These are phyloP conservation scores for Hanseniaspora pseudoguilliermondii DNA, from an alignment of 805 yeast genomes.

Conservation along the genomic window DNA sequence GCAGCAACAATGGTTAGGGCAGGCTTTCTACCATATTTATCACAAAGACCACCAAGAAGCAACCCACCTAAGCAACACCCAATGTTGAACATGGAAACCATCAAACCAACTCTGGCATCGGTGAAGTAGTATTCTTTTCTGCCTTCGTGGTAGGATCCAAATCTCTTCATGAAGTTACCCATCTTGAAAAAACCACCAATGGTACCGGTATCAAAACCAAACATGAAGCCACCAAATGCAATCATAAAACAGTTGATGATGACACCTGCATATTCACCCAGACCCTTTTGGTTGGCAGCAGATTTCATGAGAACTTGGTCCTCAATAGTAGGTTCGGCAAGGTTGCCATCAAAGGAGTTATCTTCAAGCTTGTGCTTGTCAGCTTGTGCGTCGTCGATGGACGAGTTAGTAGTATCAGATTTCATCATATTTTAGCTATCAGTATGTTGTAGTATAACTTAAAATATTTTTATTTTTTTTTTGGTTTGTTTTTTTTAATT, in stretches of 20 bases:
- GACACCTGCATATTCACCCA: conserved; percentile 27
- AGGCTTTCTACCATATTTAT: conserved; percentile 50
- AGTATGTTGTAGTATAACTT: neutral
- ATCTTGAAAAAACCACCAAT: conserved; percentile 58
- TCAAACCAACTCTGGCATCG: conserved; percentile 43
- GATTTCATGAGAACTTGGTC: neutral
- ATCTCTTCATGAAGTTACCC: conserved; percentile 44
- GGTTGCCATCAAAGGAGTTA: neutral
- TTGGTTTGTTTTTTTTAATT: no score
- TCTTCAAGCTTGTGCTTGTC: neutral
- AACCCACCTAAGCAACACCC: conserved; percentile 69
- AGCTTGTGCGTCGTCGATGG: neutral
- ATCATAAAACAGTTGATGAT: conserved; percentile 23
- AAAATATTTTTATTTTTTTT: neutral
- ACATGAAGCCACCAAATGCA: conserved; percentile 39
- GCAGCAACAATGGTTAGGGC: conserved; percentile 51
- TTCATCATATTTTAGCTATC: neutral
- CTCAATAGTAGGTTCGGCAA: neutral
- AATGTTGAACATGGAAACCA: conserved; percentile 52
- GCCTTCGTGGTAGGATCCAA: conserved; percentile 35
- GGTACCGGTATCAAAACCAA: conserved; percentile 71
- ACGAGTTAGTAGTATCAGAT: neutral
- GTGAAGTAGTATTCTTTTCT: conserved; percentile 31
- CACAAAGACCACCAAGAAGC: conserved; percentile 45
- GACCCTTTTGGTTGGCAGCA: conserved; percentile 19